Evolutionary conservation across 2,329 filamentous ascomycete species (phyloP), one percentile per base, ranked within the genome.

Genomic region (Fusarium bulbicola): DNA sequence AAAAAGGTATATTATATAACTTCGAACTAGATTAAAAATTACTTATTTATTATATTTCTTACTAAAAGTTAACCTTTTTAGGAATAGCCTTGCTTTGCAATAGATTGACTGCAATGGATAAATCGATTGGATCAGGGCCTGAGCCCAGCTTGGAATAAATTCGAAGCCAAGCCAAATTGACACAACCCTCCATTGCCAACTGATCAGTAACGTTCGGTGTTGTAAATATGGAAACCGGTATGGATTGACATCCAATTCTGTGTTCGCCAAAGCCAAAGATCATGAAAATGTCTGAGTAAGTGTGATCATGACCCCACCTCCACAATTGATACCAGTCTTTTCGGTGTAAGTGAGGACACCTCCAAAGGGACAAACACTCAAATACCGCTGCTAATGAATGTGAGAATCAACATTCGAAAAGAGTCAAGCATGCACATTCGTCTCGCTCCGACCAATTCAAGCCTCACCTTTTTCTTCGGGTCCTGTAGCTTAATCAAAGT

Each of bases 171-270:
- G 28, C 13, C 37, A 74, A 74, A 74, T 74, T 74, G 68, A 61
- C 68, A 72, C 72, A 62, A 66, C 49, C 72, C 68, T 71, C 63
- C 58, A 72, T 64, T 36, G 56, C 26, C 63, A 62, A 61, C 63
- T 56, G 56, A 61, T 64, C 68, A 72, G 59, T 64, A 63, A 61
- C 36, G 56, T 53, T 59, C 28, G 34, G 54, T 49, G 57, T n/a
- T 72, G 40, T 65, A 52, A 50, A 52, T 47, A 52, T 68, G 43
- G 62, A 61, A 32, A 59, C 59, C 36, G 45, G 45, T 52, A 58
- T 63, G 45, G 43, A 58, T 49, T 49, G 30, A 15, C 30, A 49
- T 28, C 30, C n/a, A 36, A 28, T 49, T 58, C 40, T 58, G 18
- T 12, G 10, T 36, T 28, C 24, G 24, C 54, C 30, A 57, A 14